These are phyloP conservation scores for Beauveria sp. DNA, from an alignment of 2,329 filamentous ascomycete species.

Conservation along the genomic window DNA sequence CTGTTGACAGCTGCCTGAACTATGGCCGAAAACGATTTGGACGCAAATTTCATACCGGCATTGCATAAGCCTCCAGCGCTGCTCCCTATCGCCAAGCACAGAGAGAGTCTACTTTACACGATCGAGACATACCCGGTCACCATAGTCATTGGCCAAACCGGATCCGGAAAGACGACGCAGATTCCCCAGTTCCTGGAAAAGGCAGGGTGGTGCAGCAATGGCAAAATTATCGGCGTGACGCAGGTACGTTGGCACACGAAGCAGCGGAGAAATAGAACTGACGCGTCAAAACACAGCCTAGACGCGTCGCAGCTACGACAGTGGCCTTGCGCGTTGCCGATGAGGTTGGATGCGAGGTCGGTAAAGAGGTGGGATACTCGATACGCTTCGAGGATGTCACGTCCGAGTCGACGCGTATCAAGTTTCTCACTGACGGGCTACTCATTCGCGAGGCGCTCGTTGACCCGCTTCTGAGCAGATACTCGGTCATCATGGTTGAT, in stretches of 20 bases:
- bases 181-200: conserved; percentile 85
- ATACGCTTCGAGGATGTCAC: conserved; percentile 91
- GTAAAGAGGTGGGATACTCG: conserved; percentile 87
- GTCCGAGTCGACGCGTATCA: conserved; percentile 76
- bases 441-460: conserved; percentile 87
- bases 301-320: conserved; percentile 83
- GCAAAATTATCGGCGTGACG: conserved; percentile 78
- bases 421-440: conserved; percentile 91
- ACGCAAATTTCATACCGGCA: conserved; percentile 63
- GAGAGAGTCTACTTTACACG: conserved; percentile 71
- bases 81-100: conserved; percentile 80
- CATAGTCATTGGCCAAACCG: conserved; percentile 88
- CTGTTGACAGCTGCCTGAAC: neutral
- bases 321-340: conserved; percentile 84
- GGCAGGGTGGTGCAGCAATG: conserved; percentile 80
- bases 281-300: conserved; percentile 49
- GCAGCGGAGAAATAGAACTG: conserved; percentile 11
- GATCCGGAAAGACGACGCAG: conserved; percentile 92
- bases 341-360: conserved; percentile 77
- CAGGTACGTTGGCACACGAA: conserved; percentile 52
- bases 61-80: conserved; percentile 79
- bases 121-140: conserved; percentile 79
- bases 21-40: conserved; percentile 52
- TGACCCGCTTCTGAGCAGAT: conserved; percentile 82
- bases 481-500: conserved; percentile 96